Base-by-base conservation (phyloP, 176 grass and related monocot species). In the Pontederia crassipes region DNA sequence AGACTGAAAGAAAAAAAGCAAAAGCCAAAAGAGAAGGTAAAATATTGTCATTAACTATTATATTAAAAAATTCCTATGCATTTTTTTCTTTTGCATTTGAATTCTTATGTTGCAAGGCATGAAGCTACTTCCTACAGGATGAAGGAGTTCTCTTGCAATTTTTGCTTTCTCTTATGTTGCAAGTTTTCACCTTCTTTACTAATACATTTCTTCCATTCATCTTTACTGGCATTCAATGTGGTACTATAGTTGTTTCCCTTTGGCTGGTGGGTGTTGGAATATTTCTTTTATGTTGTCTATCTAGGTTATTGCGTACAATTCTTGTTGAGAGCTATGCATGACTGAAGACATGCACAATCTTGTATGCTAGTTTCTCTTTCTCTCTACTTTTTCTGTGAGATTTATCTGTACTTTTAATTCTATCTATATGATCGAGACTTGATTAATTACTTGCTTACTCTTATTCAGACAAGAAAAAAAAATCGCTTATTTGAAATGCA, bases 311-410 rank as follows among this genome's bases (percentile, higher is more conserved):
- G 20, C 20, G 20, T 24, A 24, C 0, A 24, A 24, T 96, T 85
- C 78, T 45, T 96, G 76, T 90, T 61, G 92, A 88, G 80, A 82
- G n/a, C n/a, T 96, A 64, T 86, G 92, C 75, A 90, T 96, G 59
- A 68, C 75, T 9, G 92, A 96, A 90, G 92, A 96, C 50, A 89
- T 96, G 92, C 86, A 90, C 83, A 87, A 90, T 82, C 92, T 86
- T 96, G 92, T 96, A 96, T 96, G 92, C 90, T 88, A 88, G 92
- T 90, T 88, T 65, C 78, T 67, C 16, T 64, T 35, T 35, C 29
- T 35, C 29, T 35, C 2, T 35, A 35, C 29, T 4, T 2, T 35
- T 35, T 35, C 4, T 35, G 29, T 35, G 29, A 35, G 29, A 35
- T 2, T 35, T 35, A 2, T 35, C 4, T 35, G 29, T 35, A 35